These are phyloP conservation scores for Ophiocordyceps camponoti-floridani DNA, from an alignment of 2,329 filamentous ascomycete genomes.

Conservation along the genomic window DNA sequence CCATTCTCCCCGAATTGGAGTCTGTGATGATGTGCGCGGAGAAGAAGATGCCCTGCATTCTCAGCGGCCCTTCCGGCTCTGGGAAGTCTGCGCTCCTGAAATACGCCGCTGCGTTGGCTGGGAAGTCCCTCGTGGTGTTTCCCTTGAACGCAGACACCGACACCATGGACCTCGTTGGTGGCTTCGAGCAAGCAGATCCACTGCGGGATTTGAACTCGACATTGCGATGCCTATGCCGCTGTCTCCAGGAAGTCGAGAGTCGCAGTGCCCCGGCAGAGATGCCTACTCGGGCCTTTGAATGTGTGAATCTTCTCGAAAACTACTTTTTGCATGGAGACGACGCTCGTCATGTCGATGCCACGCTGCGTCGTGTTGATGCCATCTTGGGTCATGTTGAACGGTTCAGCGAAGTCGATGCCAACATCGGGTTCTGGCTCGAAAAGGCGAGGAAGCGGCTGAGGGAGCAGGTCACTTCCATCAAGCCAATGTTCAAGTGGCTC, in stretches of 20 bases:
- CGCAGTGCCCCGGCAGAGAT: slow-evolving; percentile 26
- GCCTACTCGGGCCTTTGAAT: slow-evolving; percentile 25
- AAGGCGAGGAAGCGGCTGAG: slow-evolving; percentile 31
- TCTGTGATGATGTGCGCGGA: slow-evolving; percentile 76
- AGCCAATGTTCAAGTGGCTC: slow-evolving; percentile 86
- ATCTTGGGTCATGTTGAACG: slow-evolving; percentile 21
- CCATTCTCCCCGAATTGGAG: slow-evolving; percentile 57
- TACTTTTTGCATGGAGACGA: slow-evolving; percentile 6
- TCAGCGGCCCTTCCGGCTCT: slow-evolving; percentile 69
- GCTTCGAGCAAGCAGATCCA: slow-evolving; percentile 86
- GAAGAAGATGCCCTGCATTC: slow-evolving; percentile 72
- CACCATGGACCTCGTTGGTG: slow-evolving; percentile 91
- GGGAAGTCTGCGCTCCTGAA: slow-evolving; percentile 73
- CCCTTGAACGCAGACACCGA: slow-evolving; percentile 90
- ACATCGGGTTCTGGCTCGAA: slow-evolving; percentile 27
- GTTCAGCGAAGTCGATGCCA: slow-evolving; percentile 23
- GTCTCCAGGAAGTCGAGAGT: slow-evolving; percentile 32
- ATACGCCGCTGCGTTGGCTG: slow-evolving; percentile 62
- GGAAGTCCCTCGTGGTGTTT: slow-evolving; percentile 62
- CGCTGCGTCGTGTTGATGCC: slow-evolving; percentile 9
- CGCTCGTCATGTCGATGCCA: too few species aligned
- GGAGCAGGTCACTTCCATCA: slow-evolving; percentile 39
- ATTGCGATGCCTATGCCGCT: slow-evolving; percentile 28
- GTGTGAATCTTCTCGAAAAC: slow-evolving; percentile 31
- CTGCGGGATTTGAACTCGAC: slow-evolving; percentile 48